These are phyloP conservation scores for Lagenaria siceraria DNA, from an alignment of 306 rosid species.

Conservation along the genomic window DNA sequence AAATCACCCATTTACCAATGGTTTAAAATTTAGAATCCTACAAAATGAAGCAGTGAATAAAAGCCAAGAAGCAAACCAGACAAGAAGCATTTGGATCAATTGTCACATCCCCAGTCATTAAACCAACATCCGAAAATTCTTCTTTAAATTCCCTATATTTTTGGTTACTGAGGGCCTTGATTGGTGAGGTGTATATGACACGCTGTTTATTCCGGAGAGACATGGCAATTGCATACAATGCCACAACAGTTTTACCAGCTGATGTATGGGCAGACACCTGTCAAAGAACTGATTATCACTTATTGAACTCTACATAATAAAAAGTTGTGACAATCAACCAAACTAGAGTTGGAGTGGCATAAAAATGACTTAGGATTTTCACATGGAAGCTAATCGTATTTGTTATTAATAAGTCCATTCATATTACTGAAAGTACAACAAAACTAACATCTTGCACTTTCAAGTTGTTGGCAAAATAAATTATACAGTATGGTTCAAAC, in stretches of 20 bases:
- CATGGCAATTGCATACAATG: slow-evolving; percentile 88
- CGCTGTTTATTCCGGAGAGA: slow-evolving; percentile 68
- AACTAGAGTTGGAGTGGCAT: neutral
- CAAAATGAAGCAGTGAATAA: neutral
- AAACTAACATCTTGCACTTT: neutral
- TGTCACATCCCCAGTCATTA: slow-evolving; percentile 96
- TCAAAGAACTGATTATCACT: neutral
- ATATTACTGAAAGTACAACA: neutral
- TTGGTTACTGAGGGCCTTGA: slow-evolving; percentile 94
- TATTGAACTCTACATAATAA: too few species aligned
- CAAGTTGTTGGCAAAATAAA: neutral
- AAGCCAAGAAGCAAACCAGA: slow-evolving; percentile 31
- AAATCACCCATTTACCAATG: neutral
- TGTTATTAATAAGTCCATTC: neutral
- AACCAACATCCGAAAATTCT: slow-evolving; percentile 90
- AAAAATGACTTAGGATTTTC: neutral
- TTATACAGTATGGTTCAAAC: neutral
- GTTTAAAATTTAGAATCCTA: neutral
- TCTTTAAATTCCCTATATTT: slow-evolving; percentile 85
- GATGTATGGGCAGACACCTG: slow-evolving; percentile 98
- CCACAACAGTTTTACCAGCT: slow-evolving; percentile 92
- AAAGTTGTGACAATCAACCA: neutral
- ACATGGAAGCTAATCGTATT: neutral
- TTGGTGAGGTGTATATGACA: slow-evolving; percentile 88
- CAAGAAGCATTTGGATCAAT: slow-evolving; percentile 90